These are phyloP conservation scores for Zymoseptoria passerinii DNA, from an alignment of 2,329 filamentous ascomycete species.

Conservation along the genomic window DNA sequence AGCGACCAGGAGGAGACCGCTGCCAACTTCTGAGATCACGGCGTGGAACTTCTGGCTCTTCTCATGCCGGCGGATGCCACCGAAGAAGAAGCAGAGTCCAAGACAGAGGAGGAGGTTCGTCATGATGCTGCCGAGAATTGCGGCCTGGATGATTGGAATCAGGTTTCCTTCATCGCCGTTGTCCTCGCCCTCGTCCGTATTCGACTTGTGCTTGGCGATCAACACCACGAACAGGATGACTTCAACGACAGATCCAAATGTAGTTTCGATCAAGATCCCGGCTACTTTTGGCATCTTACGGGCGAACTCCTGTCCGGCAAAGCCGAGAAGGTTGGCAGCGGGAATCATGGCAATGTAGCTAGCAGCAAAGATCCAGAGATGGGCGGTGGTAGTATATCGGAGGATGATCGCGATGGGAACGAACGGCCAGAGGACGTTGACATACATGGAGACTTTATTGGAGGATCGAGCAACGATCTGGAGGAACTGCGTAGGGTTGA, in stretches of 20 bases:
- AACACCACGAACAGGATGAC: conserved; percentile 73
- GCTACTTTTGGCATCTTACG: conserved; percentile 66
- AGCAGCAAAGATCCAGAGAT: conserved; percentile 40
- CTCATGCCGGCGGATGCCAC: conserved; percentile 59
- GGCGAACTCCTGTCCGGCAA: conserved; percentile 62
- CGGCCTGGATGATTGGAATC: conserved; percentile 60
- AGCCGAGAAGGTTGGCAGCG: conserved; percentile 43
- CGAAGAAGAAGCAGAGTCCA: conserved; percentile 63
- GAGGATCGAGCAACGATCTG: conserved; percentile 37
- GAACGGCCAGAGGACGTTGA: conserved; percentile 44
- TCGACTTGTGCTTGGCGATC: conserved; percentile 34
- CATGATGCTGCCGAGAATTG: conserved; percentile 74
- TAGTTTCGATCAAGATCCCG: conserved; percentile 46
- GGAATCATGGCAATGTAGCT: conserved; percentile 45
- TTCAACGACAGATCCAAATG: conserved; percentile 64
- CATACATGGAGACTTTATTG: conserved; percentile 37
- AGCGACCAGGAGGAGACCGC: conserved; percentile 65
- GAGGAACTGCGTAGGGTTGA: conserved; percentile 38
- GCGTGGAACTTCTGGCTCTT: conserved; percentile 57
- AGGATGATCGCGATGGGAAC: conserved; percentile 40
- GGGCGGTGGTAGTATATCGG: conserved; percentile 36
- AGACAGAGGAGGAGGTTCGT: conserved; percentile 74
- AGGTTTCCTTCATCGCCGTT: conserved; percentile 25
- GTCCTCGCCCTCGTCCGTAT: conserved; percentile 9
- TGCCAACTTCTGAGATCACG: conserved; percentile 69